Conservation (phyloP, 2,329 filamentous ascomycete species). For the Trichophyton simii region DNA sequence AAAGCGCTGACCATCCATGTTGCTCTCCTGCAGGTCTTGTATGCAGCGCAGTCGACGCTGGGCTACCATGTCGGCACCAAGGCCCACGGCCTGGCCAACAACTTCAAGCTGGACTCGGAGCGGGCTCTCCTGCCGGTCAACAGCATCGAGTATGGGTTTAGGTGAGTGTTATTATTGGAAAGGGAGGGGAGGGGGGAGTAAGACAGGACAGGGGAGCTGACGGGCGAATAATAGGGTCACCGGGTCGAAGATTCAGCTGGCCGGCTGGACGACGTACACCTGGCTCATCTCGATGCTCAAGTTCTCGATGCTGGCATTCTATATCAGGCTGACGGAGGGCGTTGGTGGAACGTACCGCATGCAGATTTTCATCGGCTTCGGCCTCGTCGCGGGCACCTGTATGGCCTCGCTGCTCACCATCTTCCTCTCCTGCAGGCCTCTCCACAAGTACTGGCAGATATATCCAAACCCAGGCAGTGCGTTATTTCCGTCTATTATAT, state of each 20-base stretch:
- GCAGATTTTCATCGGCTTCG: slow-evolving; percentile 39
- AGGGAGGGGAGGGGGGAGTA: too few relatives aligned
- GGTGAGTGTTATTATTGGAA: slow-evolving; percentile 9
- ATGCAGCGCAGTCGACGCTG: slow-evolving; percentile 34
- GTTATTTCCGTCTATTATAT: slow-evolving; percentile 16
- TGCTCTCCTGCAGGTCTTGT: slow-evolving; percentile 30
- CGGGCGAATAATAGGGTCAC: slow-evolving; percentile 25
- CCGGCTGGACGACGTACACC: slow-evolving; percentile 42
- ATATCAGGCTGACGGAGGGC: slow-evolving; percentile 37
- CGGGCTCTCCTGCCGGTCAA: slow-evolving; percentile 31
- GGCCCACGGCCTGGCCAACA: slow-evolving; percentile 40
- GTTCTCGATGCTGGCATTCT: slow-evolving; percentile 43
- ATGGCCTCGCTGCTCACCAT: slow-evolving; percentile 38
- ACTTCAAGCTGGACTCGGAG: slow-evolving; percentile 38
- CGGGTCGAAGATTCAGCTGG: slow-evolving; percentile 41
- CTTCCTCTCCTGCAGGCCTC: slow-evolving; percentile 41
- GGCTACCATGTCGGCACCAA: slow-evolving; percentile 36
- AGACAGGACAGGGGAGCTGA: background rate
- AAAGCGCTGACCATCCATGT: background rate
- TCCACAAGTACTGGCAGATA: slow-evolving; percentile 47
- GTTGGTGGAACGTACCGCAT: slow-evolving; percentile 18
- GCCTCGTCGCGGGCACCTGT: slow-evolving; percentile 36
- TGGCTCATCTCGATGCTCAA: slow-evolving; percentile 40
- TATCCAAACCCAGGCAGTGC: slow-evolving; percentile 44
- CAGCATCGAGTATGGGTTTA: slow-evolving; percentile 33